These are phyloP conservation scores for Scortechinia acanthostroma DNA, from an alignment of 2,329 filamentous ascomycete genomes.

Conservation along the genomic window DNA sequence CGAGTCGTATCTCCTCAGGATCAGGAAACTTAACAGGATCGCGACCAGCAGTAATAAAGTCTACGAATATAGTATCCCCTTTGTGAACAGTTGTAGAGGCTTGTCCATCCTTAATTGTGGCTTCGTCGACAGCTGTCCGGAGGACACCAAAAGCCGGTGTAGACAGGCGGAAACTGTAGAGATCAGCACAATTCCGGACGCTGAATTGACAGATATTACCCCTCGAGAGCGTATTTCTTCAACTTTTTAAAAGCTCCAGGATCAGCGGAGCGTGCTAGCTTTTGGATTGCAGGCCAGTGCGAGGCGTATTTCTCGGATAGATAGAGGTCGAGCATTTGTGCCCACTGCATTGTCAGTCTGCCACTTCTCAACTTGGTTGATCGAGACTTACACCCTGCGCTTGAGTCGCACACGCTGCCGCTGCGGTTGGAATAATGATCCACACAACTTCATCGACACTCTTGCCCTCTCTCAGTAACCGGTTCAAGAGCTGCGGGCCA, in stretches of 20 bases:
- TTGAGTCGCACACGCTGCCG: slow-evolving; percentile 43
- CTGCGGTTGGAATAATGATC: slow-evolving; percentile 39
- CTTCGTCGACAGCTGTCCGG: slow-evolving; percentile 25
- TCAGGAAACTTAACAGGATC: slow-evolving; percentile 39
- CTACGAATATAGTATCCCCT: slow-evolving; percentile 39
- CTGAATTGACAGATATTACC: slow-evolving; percentile 13
- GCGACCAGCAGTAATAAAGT: slow-evolving; percentile 36
- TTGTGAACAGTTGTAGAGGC: slow-evolving; percentile 25
- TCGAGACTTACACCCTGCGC: slow-evolving; percentile 24
- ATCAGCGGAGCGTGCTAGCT: slow-evolving; percentile 30
- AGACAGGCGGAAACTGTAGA: slow-evolving; percentile 32
- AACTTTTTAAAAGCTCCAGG: slow-evolving; percentile 33
- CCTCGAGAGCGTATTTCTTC: slow-evolving; percentile 38
- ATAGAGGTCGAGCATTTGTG: slow-evolving; percentile 43
- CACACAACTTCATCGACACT: slow-evolving; percentile 38
- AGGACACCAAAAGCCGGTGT: slow-evolving; percentile 36
- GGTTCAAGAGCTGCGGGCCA: slow-evolving; percentile 37
- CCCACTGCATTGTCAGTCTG: slow-evolving; percentile 21
- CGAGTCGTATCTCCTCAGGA: slow-evolving; percentile 37
- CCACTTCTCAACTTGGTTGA: too few relatives aligned
- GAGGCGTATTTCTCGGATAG: slow-evolving; percentile 30
- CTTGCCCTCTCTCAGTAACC: slow-evolving; percentile 37
- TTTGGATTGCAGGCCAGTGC: slow-evolving; percentile 38
- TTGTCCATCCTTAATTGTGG: slow-evolving; percentile 27
- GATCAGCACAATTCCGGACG: background rate